These are phyloP conservation scores for Penicillium fimorum DNA, from an alignment of 495 filamentous ascomycete species.

Conservation along the genomic window DNA sequence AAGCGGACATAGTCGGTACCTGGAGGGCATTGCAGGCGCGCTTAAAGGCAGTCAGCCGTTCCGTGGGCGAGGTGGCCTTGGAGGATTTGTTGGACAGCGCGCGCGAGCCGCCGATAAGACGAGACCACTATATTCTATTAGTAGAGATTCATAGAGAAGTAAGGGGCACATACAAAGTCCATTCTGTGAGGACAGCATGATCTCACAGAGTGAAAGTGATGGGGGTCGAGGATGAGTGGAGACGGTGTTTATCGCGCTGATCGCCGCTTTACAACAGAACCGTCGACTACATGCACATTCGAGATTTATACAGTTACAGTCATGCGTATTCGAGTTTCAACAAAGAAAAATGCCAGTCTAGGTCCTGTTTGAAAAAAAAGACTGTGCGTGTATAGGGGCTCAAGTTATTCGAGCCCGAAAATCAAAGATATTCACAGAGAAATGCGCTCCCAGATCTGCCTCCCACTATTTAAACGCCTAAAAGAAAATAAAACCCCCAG, in stretches of 20 bases:
- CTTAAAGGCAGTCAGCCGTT: slow-evolving; percentile 87
- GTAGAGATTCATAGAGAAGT: slow-evolving; percentile 1
- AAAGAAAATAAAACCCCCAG: slow-evolving; percentile 9
- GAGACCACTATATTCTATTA: slow-evolving; percentile 66
- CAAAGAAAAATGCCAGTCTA: neutral
- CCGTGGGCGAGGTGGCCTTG: slow-evolving; percentile 70
- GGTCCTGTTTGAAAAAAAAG: neutral
- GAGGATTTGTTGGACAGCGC: slow-evolving; percentile 61
- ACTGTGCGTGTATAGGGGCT: neutral
- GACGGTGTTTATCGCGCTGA: slow-evolving; percentile 26
- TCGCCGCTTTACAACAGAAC: slow-evolving; percentile 4
- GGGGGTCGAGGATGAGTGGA: slow-evolving; percentile 27
- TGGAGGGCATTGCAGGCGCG: slow-evolving; percentile 80
- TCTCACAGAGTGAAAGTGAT: slow-evolving; percentile 25
- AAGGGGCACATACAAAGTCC: slow-evolving; percentile 40
- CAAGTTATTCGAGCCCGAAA: slow-evolving; percentile 1
- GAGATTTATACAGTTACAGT: neutral
- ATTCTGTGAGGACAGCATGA: slow-evolving; percentile 37
- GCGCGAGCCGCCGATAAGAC: slow-evolving; percentile 80
- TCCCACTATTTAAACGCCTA: slow-evolving; percentile 35
- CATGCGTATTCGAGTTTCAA: neutral
- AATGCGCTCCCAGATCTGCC: slow-evolving; percentile 33
- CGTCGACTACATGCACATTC: neutral
- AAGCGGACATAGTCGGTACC: slow-evolving; percentile 48
- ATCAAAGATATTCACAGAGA: slow-evolving; percentile 32